These are phyloP conservation scores for Fusarium decemcellulare DNA, from an alignment of 2,329 filamentous ascomycete genomes.

Conservation along the genomic window DNA sequence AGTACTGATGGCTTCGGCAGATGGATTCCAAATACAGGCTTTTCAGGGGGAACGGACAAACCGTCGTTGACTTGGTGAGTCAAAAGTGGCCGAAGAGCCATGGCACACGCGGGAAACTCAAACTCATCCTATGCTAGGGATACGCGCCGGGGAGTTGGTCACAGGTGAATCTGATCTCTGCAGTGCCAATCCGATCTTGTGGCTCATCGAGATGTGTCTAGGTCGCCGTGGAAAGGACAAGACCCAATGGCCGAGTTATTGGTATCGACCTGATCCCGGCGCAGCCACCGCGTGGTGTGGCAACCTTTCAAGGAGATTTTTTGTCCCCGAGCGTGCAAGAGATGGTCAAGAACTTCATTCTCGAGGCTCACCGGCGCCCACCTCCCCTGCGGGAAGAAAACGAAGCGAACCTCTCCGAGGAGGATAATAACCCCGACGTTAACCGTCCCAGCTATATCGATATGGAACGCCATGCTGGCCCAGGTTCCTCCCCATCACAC, in stretches of 20 bases:
- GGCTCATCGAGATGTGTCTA: slow-evolving; percentile 52
- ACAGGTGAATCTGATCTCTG: slow-evolving; percentile 62
- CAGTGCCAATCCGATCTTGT: neutral
- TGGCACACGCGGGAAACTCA: neutral
- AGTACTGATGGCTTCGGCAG: slow-evolving; percentile 57
- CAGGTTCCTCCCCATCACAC: slow-evolving; percentile 4
- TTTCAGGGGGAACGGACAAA: slow-evolving; percentile 81
- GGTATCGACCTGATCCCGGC: slow-evolving; percentile 96
- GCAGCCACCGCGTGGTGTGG: slow-evolving; percentile 91
- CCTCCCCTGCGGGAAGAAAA: slow-evolving; percentile 13
- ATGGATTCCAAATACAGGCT: slow-evolving; percentile 87
- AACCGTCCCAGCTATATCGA: slow-evolving; percentile 75
- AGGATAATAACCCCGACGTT: slow-evolving; percentile 44
- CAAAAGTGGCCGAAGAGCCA: neutral
- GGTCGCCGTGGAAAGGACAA: slow-evolving; percentile 85
- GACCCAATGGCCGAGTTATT: slow-evolving; percentile 83
- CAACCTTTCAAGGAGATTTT: slow-evolving; percentile 95
- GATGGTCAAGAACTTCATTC: slow-evolving; percentile 83
- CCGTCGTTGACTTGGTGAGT: slow-evolving; percentile 88
- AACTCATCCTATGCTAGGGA: slow-evolving; percentile 63
- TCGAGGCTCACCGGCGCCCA: slow-evolving; percentile 62
- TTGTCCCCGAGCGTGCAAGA: slow-evolving; percentile 80
- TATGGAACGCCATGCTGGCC: slow-evolving; percentile 64
- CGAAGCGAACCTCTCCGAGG: slow-evolving; percentile 31
- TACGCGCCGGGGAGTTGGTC: slow-evolving; percentile 85